A percentile compares a stretch with the other conserved stretches of the same genome.
Evolutionary conservation across 345 rosid species (phyloP).

Genomic region (Dimocarpus longan): DNA sequence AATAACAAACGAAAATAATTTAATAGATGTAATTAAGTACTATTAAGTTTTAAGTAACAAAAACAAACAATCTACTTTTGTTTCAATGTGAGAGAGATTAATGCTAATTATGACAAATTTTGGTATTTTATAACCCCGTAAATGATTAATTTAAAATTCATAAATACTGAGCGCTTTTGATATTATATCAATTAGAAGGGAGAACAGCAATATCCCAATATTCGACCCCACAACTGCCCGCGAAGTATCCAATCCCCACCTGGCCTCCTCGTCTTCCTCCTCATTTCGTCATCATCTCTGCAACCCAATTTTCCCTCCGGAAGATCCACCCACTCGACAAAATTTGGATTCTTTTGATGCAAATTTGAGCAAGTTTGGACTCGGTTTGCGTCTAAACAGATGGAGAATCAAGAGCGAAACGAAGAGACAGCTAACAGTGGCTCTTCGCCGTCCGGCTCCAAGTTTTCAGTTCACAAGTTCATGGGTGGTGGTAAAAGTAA

Average conservation of each 20-base stretch:
- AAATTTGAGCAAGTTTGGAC: not conserved
- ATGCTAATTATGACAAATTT: too few species aligned
- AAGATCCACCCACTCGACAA: not conserved
- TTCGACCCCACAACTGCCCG: not conserved
- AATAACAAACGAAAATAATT: too few species aligned
- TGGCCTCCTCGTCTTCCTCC: not conserved
- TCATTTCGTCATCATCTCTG: not conserved
- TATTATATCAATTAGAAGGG: too few species aligned
- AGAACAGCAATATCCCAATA: too few species aligned
- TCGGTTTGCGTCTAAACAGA: conserved; percentile 9
- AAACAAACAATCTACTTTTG: too few species aligned
- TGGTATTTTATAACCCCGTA: too few species aligned
- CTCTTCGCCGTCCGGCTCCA: conserved; percentile 16
- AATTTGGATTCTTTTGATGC: not conserved
- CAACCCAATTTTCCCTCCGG: not conserved
- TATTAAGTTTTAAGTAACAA: too few species aligned
- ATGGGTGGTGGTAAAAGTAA: conserved; percentile 55
- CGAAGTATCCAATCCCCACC: not conserved
- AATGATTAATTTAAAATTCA: too few species aligned
- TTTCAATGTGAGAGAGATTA: too few species aligned
- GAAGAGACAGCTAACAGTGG: conserved; percentile 13
- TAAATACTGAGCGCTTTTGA: too few species aligned
- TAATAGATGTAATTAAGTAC: too few species aligned
- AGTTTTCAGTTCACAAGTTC: conserved; percentile 46
- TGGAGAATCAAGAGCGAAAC: conserved; percentile 42